Evolutionary conservation across 1,284 basidiomycete genomes (phyloP).

Genomic region (Moniliella sp.): DNA sequence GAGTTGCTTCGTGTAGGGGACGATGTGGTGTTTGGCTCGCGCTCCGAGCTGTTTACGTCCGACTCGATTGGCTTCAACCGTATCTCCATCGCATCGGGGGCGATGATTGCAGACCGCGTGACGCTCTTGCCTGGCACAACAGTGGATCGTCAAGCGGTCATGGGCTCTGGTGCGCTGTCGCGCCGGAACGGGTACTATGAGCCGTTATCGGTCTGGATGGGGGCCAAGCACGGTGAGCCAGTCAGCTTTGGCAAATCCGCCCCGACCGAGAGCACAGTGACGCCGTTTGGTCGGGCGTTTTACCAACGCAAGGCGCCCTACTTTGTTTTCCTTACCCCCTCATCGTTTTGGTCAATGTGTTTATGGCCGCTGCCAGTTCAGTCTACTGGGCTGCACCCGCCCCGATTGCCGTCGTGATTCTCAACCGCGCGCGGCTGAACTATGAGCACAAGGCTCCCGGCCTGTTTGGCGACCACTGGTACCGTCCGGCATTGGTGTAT

Average conservation of each 20-base stretch:
- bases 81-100: slow-evolving; percentile 24
- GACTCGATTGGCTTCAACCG: slow-evolving; percentile 32
- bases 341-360: slow-evolving; percentile 24
- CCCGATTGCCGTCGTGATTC: slow-evolving; percentile 22
- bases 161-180: slow-evolving; percentile 28
- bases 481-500: slow-evolving; percentile 24
- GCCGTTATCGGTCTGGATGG: slow-evolving; percentile 26
- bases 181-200: slow-evolving; percentile 30
- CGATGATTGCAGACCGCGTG: slow-evolving; percentile 32
- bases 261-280: slow-evolving; percentile 11
- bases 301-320: slow-evolving; percentile 31
- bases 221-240: slow-evolving; percentile 27
- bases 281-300: slow-evolving; percentile 29
- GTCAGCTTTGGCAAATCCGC: slow-evolving; percentile 27
- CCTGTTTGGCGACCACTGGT: slow-evolving; percentile 30
- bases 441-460: slow-evolving; percentile 7
- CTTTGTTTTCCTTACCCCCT: slow-evolving; percentile 31
- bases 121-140: slow-evolving; percentile 26
- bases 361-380: slow-evolving; percentile 19
- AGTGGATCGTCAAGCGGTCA: slow-evolving; percentile 27
- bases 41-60: slow-evolving; percentile 29
- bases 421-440: slow-evolving; percentile 15
- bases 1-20: slow-evolving; percentile 31
- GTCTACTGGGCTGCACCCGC: slow-evolving; percentile 28
- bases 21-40: slow-evolving; percentile 31